Evolutionary conservation across 768 basidiomycete species (phyloP).

Genomic region (Imleria badia): DNA sequence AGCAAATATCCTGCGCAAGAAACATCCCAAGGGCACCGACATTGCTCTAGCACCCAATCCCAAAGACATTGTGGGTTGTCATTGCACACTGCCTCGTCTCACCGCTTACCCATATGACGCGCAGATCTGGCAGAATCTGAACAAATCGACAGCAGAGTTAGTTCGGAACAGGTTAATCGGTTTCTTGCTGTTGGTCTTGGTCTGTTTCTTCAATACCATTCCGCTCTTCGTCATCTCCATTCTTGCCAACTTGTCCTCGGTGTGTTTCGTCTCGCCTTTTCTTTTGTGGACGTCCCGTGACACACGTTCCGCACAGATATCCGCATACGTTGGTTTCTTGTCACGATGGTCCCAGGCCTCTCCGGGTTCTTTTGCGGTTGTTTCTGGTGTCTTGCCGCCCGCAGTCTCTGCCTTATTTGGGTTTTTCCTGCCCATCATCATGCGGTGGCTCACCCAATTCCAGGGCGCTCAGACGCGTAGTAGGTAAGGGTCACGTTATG

Average conservation of each 20-base stretch:
- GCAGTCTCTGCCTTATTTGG: slow-evolving; percentile 85
- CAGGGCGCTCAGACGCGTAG: slow-evolving; percentile 50
- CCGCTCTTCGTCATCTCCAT: slow-evolving; percentile 89
- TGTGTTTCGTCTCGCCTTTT: slow-evolving; percentile 36
- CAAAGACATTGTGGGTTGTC: slow-evolving; percentile 70
- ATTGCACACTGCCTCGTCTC: neutral
- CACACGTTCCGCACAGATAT: slow-evolving; percentile 23
- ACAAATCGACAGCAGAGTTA: slow-evolving; percentile 64
- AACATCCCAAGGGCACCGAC: slow-evolving; percentile 69
- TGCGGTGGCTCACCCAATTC: slow-evolving; percentile 77
- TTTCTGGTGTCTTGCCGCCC: slow-evolving; percentile 93
- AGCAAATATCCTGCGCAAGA: slow-evolving; percentile 64
- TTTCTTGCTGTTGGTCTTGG: slow-evolving; percentile 69
- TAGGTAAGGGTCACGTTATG: slow-evolving; percentile 16
- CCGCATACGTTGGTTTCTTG: slow-evolving; percentile 73
- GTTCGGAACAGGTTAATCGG: slow-evolving; percentile 69
- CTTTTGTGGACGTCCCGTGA: neutral
- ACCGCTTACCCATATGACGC: neutral
- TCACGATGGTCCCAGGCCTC: slow-evolving; percentile 66
- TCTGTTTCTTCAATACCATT: slow-evolving; percentile 94
- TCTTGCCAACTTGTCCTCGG: slow-evolving; percentile 85
- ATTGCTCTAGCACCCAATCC: slow-evolving; percentile 84
- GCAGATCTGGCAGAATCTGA: slow-evolving; percentile 91
- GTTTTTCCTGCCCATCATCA: slow-evolving; percentile 87
- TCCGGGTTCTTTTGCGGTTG: slow-evolving; percentile 67